Conservation (phyloP, 495 filamentous ascomycete genomes). For the Daldinia grandis region DNA sequence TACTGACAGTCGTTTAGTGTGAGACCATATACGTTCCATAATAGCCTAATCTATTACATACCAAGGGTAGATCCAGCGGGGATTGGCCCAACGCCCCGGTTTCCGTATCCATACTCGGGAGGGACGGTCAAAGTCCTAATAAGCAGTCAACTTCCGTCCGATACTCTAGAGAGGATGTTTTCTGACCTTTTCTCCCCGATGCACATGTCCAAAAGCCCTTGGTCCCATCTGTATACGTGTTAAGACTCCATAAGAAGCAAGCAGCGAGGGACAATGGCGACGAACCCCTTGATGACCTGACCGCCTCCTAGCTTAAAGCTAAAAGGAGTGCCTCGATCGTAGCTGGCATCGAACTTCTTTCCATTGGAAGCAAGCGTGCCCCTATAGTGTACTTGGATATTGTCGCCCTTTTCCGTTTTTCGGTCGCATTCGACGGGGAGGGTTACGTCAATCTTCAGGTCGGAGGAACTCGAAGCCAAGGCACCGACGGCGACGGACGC, state of each 20-base stretch:
- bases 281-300: conserved; percentile 85
- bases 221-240: conserved; percentile 72
- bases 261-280: conserved; percentile 19
- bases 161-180: neutral
- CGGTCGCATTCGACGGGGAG: conserved; percentile 71
- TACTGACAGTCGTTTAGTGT: conserved; percentile 55
- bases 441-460: conserved; percentile 78
- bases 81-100: conserved; percentile 77
- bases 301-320: conserved; percentile 80
- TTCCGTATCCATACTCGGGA: conserved; percentile 85
- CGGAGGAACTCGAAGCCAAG: conserved; percentile 55
- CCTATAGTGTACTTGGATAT: conserved; percentile 84
- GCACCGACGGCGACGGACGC: conserved; percentile 60
- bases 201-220: conserved; percentile 94
- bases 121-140: conserved; percentile 82
- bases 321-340: conserved; percentile 78
- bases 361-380: conserved; percentile 73
- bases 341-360: conserved; percentile 71
- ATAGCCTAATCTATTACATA: conserved; percentile 46
- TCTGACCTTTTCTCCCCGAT: conserved; percentile 82
- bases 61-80: conserved; percentile 78
- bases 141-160: conserved; percentile 18
- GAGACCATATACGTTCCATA: neutral
- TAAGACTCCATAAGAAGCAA: conserved; percentile 28
- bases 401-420: conserved; percentile 79